These are phyloP conservation scores for Ganoderma sinense DNA, from an alignment of 1,284 basidiomycete species.

Conservation along the genomic window DNA sequence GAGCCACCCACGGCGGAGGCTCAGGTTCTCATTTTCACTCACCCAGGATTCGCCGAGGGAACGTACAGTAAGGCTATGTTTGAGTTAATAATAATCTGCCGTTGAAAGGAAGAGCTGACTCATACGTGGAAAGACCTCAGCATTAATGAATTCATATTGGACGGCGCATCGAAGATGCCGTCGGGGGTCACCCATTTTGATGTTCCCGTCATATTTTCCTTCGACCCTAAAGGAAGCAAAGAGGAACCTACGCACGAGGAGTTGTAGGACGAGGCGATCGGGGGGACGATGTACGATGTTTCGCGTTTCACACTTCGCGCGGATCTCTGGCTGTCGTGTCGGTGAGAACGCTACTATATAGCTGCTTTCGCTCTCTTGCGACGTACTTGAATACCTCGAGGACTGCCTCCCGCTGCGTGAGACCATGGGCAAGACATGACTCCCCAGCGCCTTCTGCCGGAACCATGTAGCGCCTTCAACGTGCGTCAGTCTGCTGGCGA, in stretches of 20 bases:
- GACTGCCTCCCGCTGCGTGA: too few species aligned
- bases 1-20: neutral
- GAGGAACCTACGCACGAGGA: neutral
- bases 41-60: neutral
- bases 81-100: too few species aligned
- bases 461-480: too few species aligned
- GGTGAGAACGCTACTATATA: neutral
- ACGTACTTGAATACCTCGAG: too few species aligned
- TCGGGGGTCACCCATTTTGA: neutral
- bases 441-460: too few species aligned
- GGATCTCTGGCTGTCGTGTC: neutral
- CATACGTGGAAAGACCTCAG: neutral
- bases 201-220: neutral
- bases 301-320: neutral
- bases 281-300: neutral
- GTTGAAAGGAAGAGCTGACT: neutral
- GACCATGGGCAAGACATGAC: too few species aligned
- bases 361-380: too few species aligned
- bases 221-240: neutral
- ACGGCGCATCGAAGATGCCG: neutral
- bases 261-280: neutral
- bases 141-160: neutral
- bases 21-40: neutral
- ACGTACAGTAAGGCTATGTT: neutral
- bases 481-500: too few species aligned